Evolutionary conservation across 805 yeast genomes (phyloP).

Genomic region (Zygoascus biomembranicola): DNA sequence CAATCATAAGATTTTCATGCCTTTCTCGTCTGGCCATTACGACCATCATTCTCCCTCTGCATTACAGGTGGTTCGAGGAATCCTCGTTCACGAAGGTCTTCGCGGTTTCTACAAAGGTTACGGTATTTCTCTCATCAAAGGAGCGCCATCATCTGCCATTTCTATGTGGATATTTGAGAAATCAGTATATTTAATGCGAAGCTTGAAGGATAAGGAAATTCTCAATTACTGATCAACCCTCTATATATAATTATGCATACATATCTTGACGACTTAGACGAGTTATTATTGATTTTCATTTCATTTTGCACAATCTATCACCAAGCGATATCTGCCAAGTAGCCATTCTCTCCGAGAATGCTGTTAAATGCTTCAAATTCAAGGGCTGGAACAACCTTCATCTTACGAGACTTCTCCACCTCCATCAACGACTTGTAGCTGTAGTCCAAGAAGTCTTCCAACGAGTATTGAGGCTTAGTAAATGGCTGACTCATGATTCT

Average conservation of each 20-base stretch:
- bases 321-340: background rate
- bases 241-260: background rate
- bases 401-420: constrained; percentile 35
- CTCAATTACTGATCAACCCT: background rate
- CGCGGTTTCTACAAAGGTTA: constrained; percentile 70
- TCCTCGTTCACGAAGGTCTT: constrained; percentile 50
- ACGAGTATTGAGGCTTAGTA: constrained; percentile 72
- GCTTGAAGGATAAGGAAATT: background rate
- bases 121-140: constrained; percentile 59
- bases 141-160: constrained; percentile 64
- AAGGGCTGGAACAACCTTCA: constrained; percentile 46
- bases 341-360: constrained; percentile 12
- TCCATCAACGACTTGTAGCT: constrained; percentile 60
- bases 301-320: background rate
- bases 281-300: background rate
- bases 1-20: constrained; percentile 14
- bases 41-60: constrained; percentile 10
- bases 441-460: constrained; percentile 95
- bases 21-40: constrained; percentile 6
- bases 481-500: constrained; percentile 85
- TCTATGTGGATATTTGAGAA: constrained; percentile 59
- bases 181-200: constrained; percentile 7
- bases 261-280: background rate
- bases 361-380: constrained; percentile 40
- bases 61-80: constrained; percentile 19